These are phyloP conservation scores for Vitellaria paradoxa DNA, from an alignment of 179 eudicot species.

Conservation along the genomic window DNA sequence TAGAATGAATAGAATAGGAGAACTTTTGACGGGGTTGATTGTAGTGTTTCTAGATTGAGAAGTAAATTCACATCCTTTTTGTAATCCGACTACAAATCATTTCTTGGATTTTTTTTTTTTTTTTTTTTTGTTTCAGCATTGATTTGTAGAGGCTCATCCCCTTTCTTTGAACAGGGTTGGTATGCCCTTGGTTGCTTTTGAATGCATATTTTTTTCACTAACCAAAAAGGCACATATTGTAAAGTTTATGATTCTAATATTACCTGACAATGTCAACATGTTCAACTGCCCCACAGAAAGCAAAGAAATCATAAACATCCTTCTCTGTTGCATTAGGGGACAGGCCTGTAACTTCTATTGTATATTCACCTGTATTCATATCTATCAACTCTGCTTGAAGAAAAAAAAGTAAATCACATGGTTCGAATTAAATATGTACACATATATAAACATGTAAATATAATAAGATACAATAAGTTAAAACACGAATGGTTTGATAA, in stretches of 20 bases:
- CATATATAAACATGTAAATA: background rate
- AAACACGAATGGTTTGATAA: background rate
- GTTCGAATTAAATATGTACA: background rate
- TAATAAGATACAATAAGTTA: background rate
- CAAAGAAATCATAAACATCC: constrained; percentile 55
- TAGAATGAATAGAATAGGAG: too few relatives aligned
- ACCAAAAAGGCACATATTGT: too few relatives aligned
- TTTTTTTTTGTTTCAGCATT: background rate
- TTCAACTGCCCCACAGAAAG: constrained; percentile 58
- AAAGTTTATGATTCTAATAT: constrained; percentile 30
- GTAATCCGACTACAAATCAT: too few relatives aligned
- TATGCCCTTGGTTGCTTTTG: constrained; percentile 46
- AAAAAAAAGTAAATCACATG: background rate
- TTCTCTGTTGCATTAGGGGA: constrained; percentile 70
- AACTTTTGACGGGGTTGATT: too few relatives aligned
- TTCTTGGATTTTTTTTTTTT: too few relatives aligned
- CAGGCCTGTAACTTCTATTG: constrained; percentile 54
- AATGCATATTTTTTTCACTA: constrained; percentile 15
- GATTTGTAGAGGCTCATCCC: background rate
- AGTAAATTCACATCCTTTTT: too few relatives aligned
- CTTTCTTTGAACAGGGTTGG: too few relatives aligned
- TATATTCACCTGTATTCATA: constrained; percentile 39
- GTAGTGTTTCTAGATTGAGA: too few relatives aligned
- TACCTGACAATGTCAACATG: constrained; percentile 73
- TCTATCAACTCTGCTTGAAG: constrained; percentile 3